Evolutionary conservation across 805 yeast species (phyloP).

Genomic region (Pichia sporocuriosa): DNA sequence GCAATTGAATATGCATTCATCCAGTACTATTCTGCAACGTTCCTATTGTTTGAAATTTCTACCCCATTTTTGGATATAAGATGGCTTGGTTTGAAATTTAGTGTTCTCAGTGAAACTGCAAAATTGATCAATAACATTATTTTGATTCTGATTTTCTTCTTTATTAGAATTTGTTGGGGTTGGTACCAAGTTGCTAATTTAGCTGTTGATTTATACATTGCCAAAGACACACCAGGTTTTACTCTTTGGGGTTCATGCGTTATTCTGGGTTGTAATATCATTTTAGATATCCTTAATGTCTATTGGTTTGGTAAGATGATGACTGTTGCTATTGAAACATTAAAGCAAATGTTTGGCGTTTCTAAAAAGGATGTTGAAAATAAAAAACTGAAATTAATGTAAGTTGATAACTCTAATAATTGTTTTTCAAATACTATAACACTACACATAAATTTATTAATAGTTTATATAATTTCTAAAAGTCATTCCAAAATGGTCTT

Average conservation of each 20-base stretch:
- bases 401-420: too few relatives aligned
- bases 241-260: constrained; percentile 21
- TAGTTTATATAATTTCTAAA: neutral
- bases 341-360: constrained; percentile 27
- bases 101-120: constrained; percentile 22
- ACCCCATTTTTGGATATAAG: constrained; percentile 33
- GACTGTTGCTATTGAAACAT: constrained; percentile 30
- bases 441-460: too few relatives aligned
- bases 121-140: constrained; percentile 30
- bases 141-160: constrained; percentile 30
- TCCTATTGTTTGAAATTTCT: constrained; percentile 31
- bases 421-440: too few relatives aligned
- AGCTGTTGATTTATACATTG: constrained; percentile 24
- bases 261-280: constrained; percentile 28
- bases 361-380: constrained; percentile 19
- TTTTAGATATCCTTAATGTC: constrained; percentile 30
- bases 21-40: constrained; percentile 30
- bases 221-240: constrained; percentile 25
- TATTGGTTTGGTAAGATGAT: constrained; percentile 35
- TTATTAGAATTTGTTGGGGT: constrained; percentile 33
- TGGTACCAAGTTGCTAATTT: constrained; percentile 31
- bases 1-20: constrained; percentile 24
- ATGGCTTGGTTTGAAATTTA: constrained; percentile 32
- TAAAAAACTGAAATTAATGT: constrained; percentile 30
- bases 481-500: constrained; percentile 16